These are phyloP conservation scores for Stagonosporopsis tanaceti DNA, from an alignment of 2,329 filamentous ascomycete genomes.

Conservation along the genomic window DNA sequence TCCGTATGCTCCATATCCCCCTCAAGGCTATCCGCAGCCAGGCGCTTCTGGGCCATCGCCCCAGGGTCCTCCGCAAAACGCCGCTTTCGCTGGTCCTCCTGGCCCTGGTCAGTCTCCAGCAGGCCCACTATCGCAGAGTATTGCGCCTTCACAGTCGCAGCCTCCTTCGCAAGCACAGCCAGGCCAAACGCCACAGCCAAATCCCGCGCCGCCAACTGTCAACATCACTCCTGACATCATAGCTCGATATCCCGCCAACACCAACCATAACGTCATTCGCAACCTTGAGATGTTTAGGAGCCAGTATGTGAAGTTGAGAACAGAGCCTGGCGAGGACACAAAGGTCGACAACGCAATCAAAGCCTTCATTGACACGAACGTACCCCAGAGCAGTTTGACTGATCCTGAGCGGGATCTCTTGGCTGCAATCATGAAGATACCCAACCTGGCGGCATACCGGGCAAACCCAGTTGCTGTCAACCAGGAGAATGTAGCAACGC, in stretches of 20 bases:
- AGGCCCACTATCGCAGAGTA: conserved; percentile 18
- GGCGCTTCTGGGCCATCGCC: conserved; percentile 30
- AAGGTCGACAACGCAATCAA: conserved; percentile 47
- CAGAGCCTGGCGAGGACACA: conserved; percentile 34
- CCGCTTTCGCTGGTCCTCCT: conserved; percentile 10
- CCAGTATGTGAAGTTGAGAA: conserved; percentile 38
- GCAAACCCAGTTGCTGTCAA: conserved; percentile 22
- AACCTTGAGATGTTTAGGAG: conserved; percentile 47
- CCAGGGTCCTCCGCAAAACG: conserved; percentile 20
- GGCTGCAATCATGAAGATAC: conserved; percentile 36
- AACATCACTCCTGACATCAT: conserved; percentile 30
- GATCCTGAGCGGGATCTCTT: conserved; percentile 34
- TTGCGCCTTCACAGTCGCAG: conserved; percentile 15
- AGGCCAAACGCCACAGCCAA: conserved; percentile 8
- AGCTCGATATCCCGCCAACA: conserved; percentile 41
- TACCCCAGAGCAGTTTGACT: conserved; percentile 34
- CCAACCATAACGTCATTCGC: conserved; percentile 39
- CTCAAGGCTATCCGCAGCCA: conserved; percentile 31
- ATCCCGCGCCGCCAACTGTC: conserved; percentile 10
- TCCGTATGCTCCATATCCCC: conserved; percentile 41
- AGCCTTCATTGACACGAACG: conserved; percentile 40
- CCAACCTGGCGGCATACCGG: conserved; percentile 27
- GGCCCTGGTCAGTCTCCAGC: neutral
- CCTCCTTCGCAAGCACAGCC: conserved; percentile 12
- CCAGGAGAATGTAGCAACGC: conserved; percentile 19